Evolutionary conservation across 2,329 filamentous ascomycete genomes (phyloP).

Genomic region (Mollisiaceae sp.): DNA sequence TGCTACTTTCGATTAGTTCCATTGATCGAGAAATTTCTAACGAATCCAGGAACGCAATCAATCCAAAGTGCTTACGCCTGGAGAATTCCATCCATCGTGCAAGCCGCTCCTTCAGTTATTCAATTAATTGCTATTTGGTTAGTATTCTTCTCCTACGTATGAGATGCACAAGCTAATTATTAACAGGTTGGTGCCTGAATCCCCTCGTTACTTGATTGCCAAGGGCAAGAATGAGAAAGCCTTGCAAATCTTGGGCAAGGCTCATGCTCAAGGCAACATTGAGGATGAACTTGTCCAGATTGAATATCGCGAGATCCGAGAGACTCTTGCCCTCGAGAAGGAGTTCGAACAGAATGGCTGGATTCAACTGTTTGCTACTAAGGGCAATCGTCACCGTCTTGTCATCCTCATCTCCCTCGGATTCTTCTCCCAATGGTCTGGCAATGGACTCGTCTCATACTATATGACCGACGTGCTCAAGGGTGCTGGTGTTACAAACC

Average conservation of each 20-base stretch:
- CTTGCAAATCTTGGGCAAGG: slow-evolving; percentile 54
- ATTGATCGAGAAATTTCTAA: background rate
- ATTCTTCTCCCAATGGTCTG: slow-evolving; percentile 63
- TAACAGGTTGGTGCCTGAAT: slow-evolving; percentile 45
- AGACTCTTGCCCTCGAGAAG: slow-evolving; percentile 50
- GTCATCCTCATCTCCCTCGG: slow-evolving; percentile 59
- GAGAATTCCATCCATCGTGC: slow-evolving; percentile 43
- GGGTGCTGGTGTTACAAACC: slow-evolving; percentile 43
- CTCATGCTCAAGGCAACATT: slow-evolving; percentile 48
- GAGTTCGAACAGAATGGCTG: slow-evolving; percentile 53
- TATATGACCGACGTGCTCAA: slow-evolving; percentile 45
- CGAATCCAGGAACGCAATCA: slow-evolving; percentile 44
- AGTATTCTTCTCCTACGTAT: slow-evolving; percentile 2
- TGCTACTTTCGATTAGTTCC: background rate
- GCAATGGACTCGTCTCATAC: slow-evolving; percentile 55
- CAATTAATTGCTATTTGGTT: slow-evolving; percentile 40
- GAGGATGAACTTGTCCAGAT: slow-evolving; percentile 47
- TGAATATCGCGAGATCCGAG: slow-evolving; percentile 51
- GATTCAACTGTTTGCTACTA: slow-evolving; percentile 54
- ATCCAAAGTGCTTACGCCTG: slow-evolving; percentile 43
- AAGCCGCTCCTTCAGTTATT: slow-evolving; percentile 39
- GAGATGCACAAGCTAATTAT: slow-evolving; percentile 27
- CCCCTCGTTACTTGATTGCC: slow-evolving; percentile 47
- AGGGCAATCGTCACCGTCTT: slow-evolving; percentile 59
- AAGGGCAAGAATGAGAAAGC: slow-evolving; percentile 56